phyloP scores from a whole-genome alignment of 306 rosid genomes.

The Fragaria nilgerrensis region DNA sequence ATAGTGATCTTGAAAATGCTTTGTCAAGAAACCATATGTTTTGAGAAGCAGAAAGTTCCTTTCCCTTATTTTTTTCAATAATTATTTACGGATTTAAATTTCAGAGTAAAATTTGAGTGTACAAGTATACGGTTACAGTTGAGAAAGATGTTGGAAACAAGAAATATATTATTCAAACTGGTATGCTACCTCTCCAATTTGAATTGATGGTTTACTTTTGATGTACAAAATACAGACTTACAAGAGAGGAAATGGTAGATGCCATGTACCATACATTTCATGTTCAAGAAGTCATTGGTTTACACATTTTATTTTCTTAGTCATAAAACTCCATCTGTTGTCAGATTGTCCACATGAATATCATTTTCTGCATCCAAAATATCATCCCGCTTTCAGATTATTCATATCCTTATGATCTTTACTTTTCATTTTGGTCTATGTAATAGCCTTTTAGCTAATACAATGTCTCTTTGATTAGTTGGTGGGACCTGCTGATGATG shows the following conservation, averaged over 20 bases:
- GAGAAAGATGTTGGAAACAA: not conserved
- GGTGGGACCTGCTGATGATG: constrained; percentile 39
- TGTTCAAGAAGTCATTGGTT: constrained; percentile 1
- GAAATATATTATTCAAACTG: not conserved
- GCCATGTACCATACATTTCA: not conserved
- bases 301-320: not conserved
- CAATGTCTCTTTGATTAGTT: constrained; percentile 44
- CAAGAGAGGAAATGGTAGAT: not conserved
- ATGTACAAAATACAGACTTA: not conserved
- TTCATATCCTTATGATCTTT: not conserved
- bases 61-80: not conserved
- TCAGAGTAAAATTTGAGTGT: not conserved
- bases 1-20: not conserved
- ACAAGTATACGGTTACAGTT: not conserved
- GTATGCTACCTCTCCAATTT: not conserved
- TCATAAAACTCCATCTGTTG: not conserved
- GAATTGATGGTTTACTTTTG: not conserved
- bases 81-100: too few species aligned
- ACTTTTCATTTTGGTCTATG: constrained; percentile 7
- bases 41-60: not conserved
- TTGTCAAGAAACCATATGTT: not conserved
- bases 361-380: not conserved
- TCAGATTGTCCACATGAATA: not conserved
- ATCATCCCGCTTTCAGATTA: not conserved
- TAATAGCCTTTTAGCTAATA: constrained; percentile 19